Base-by-base conservation (phyloP, 2,329 filamentous ascomycete species). In the Colletotrichum filicis region DNA sequence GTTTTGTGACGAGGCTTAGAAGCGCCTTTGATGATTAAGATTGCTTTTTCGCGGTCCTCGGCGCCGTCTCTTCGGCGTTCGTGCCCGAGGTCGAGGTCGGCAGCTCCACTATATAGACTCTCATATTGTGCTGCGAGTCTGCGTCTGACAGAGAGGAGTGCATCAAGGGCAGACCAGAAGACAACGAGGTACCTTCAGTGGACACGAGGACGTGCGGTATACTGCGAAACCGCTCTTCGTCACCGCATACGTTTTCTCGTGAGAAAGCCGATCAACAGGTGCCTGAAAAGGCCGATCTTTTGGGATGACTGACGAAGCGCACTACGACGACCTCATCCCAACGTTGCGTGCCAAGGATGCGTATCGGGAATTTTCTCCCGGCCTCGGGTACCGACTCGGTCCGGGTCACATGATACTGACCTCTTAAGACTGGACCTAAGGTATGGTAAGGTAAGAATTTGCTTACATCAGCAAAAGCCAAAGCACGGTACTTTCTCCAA, bases 91-190 rank as follows among this genome's bases (percentile, higher is more conserved):
- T 65, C 19, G 26, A 64, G 32, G 26, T 55, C 53, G 30, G 55
- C 22, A 30, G 70, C 71, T 57, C 66, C 71, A 71, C 71, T 71
- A 28, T 65, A 73, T 73, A 73, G 60, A 35, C 66, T 73, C 66
- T 69, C 46, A 57, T 55, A 52, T 65, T 35, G 26, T 26, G 30
- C 42, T 49, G 19, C 32, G 11, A 35, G 32, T 35, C 32, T 35
- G 32, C 53, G n/a, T 69, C 32, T 49, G 46, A 57, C 26, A 22
- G 42, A 73, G 46, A 73, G 46, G 59, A 59, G 42, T 59, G 32
- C 59, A 22, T 58, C 22, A 55, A 55, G 59, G 37, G 30, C 53
- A n/a, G 42, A 28, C 28, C 30, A 9, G 26, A 26, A 16, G 35
- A 49, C 19, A 22, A 30, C 32, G 28, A 14, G 26, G 30, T 24